Conservation (phyloP, 2,329 filamentous ascomycete genomes). For the Trichoderma sp. region DNA sequence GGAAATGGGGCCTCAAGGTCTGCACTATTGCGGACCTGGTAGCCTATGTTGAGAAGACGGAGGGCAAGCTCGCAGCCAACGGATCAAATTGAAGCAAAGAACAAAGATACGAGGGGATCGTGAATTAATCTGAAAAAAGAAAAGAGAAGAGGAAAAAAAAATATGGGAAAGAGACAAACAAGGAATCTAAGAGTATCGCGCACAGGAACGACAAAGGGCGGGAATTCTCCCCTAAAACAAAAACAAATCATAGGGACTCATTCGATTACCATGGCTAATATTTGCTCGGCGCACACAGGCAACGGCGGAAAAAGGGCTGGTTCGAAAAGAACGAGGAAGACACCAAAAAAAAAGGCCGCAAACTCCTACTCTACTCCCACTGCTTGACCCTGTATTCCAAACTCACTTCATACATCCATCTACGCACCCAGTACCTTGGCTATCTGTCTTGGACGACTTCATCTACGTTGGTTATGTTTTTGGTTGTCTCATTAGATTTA, state of each 20-base stretch:
- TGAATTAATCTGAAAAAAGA: neutral
- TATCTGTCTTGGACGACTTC: neutral
- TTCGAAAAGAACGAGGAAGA: neutral
- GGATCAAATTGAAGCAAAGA: slow-evolving; percentile 32
- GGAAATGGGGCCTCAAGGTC: slow-evolving; percentile 83
- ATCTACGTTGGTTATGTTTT: neutral
- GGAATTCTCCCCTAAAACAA: neutral
- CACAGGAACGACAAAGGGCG: neutral
- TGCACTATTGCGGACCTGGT: slow-evolving; percentile 94
- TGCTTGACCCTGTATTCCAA: neutral
- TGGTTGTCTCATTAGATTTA: slow-evolving; percentile 8
- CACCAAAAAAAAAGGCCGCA: neutral
- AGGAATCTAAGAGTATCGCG: neutral
- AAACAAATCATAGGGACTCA: neutral
- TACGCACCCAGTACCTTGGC: neutral
- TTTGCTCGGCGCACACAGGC: neutral
- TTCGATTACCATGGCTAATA: neutral
- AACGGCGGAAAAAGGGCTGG: neutral
- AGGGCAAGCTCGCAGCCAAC: slow-evolving; percentile 53
- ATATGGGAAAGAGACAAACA: neutral
- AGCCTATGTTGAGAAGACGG: slow-evolving; percentile 71
- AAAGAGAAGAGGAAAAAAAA: neutral
- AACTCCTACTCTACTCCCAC: neutral
- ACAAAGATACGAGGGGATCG: neutral
- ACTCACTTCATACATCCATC: neutral